Conservation (phyloP, 345 rosid genomes). For the Eucalyptus sp. region DNA sequence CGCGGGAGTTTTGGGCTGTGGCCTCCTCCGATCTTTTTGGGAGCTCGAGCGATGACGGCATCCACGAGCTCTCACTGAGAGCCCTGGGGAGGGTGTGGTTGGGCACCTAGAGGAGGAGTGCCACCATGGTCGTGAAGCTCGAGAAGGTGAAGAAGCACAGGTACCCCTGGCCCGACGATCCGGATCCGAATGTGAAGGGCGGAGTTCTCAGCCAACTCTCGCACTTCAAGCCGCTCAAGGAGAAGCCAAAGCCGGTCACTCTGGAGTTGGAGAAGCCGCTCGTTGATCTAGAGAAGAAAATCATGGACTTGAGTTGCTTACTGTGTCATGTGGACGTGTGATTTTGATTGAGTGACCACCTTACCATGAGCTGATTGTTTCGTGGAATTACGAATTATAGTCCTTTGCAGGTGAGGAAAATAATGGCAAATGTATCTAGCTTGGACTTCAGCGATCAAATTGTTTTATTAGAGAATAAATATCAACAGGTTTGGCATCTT, state of each 20-base stretch:
- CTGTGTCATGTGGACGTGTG: background rate
- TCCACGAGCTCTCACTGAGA: background rate
- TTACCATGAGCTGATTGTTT: background rate
- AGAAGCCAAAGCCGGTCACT: constrained; percentile 65
- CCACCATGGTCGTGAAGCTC: constrained; percentile 25
- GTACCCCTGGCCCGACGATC: constrained; percentile 80
- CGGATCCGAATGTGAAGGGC: constrained; percentile 88
- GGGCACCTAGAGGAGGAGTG: constrained; percentile 10
- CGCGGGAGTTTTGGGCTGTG: background rate
- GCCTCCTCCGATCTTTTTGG: background rate
- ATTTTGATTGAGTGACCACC: background rate
- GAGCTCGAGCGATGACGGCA: background rate
- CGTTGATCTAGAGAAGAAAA: constrained; percentile 67
- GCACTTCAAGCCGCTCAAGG: constrained; percentile 59
- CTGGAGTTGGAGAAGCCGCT: constrained; percentile 89
- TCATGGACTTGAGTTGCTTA: constrained; percentile 14
- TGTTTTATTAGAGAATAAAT: constrained; percentile 54
- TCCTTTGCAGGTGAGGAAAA: constrained; percentile 62
- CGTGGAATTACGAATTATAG: background rate
- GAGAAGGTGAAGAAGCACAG: constrained; percentile 82
- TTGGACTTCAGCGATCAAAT: constrained; percentile 84
- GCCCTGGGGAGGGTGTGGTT: constrained; percentile 32
- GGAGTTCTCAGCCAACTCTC: constrained; percentile 77
- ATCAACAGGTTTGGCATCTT: constrained; percentile 43
- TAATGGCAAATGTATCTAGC: constrained; percentile 85